These are phyloP conservation scores for Eutrema salsugineum DNA, from an alignment of 441 rosid genomes.

Conservation along the genomic window DNA sequence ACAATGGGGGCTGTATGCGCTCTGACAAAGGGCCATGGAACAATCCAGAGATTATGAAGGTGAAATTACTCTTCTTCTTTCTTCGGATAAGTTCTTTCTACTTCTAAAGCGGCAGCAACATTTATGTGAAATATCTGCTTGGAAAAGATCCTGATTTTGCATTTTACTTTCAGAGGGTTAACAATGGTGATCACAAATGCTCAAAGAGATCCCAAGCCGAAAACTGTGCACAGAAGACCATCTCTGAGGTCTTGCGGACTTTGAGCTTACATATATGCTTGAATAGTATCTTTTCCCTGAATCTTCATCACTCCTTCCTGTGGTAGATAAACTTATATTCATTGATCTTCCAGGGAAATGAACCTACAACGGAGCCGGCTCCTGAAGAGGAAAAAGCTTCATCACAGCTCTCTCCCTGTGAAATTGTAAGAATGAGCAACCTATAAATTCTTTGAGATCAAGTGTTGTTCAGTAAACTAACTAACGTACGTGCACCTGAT, in stretches of 20 bases:
- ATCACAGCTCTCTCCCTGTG: conserved; percentile 17
- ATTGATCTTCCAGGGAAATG: conserved; percentile 33
- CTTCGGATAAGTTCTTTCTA: not conserved
- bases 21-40: conserved; percentile 98
- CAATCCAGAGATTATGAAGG: conserved; percentile 70
- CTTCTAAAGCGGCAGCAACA: not conserved
- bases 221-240: conserved; percentile 41
- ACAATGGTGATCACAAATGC: conserved; percentile 66
- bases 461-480: not conserved
- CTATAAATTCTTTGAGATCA: not conserved
- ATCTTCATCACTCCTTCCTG: not conserved
- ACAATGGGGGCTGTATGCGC: conserved; percentile 78
- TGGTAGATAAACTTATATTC: not conserved
- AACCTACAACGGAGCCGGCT: conserved; percentile 28
- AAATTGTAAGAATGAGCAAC: conserved; percentile 35
- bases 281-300: not conserved
- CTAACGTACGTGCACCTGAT: not conserved
- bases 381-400: conserved; percentile 20
- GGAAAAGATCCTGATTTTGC: conserved; percentile 6
- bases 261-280: conserved; percentile 1
- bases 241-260: conserved; percentile 35
- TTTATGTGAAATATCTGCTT: not conserved
- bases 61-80: conserved; percentile 14
- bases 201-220: conserved; percentile 31
- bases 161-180: conserved; percentile 55